Evolutionary conservation across 2,329 filamentous ascomycete genomes (phyloP).

Genomic region (Xylariaceae sp.): DNA sequence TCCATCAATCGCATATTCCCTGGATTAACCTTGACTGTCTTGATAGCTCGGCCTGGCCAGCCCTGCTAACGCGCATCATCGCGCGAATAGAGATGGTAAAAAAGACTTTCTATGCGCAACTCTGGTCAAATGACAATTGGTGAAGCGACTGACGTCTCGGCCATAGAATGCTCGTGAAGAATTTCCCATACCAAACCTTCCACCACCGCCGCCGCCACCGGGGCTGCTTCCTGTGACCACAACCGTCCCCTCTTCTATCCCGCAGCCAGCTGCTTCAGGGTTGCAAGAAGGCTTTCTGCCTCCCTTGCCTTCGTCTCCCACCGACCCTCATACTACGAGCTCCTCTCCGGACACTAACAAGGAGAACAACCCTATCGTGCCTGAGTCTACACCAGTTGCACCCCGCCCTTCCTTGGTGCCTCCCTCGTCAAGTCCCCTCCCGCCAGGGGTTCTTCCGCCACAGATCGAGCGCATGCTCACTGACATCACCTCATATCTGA

Average conservation of each 20-base stretch:
- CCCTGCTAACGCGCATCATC: constrained; percentile 33
- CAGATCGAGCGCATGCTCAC: constrained; percentile 58
- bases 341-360: constrained; percentile 59
- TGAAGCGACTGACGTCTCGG: neutral
- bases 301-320: constrained; percentile 42
- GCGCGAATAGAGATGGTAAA: constrained; percentile 49
- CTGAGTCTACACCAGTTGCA: neutral
- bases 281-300: constrained; percentile 39
- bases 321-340: constrained; percentile 29
- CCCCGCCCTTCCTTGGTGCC: constrained; percentile 28
- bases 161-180: constrained; percentile 66
- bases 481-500: constrained; percentile 57
- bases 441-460: constrained; percentile 50
- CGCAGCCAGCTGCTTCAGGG: constrained; percentile 32
- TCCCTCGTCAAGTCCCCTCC: constrained; percentile 20
- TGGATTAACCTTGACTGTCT: constrained; percentile 19
- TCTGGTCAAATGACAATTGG: no score
- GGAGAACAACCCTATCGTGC: constrained; percentile 47
- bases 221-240: constrained; percentile 11
- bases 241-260: constrained; percentile 26
- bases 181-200: constrained; percentile 65
- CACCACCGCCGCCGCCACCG: constrained; percentile 32
- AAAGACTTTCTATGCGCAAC: no score
- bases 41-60: constrained; percentile 34
- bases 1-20: neutral